Percentiles rank a stretch among this genome's conserved stretches.
Evolutionary conservation across 2,329 filamentous ascomycete species (phyloP).

Genomic region (Hypoxylon sp.): DNA sequence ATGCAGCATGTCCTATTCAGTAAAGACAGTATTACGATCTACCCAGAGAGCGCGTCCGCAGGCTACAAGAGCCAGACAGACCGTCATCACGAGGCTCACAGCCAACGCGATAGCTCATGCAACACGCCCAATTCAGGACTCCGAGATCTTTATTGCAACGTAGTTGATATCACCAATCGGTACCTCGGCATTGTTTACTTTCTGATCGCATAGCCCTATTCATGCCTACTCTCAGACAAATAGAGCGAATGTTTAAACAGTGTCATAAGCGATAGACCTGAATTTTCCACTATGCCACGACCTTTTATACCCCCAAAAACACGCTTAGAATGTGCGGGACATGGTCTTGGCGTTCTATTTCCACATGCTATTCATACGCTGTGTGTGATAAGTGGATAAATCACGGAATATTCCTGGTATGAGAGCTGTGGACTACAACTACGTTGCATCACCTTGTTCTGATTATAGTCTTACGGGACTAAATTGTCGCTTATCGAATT

Average conservation of each 20-base stretch:
- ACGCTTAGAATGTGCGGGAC: background rate
- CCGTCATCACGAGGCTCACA: conserved; percentile 27
- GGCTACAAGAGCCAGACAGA: no score
- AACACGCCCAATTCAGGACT: conserved; percentile 24
- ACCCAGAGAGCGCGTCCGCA: no score
- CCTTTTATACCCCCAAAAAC: background rate
- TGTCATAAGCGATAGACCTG: no score
- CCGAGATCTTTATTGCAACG: conserved; percentile 26
- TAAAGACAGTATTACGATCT: no score
- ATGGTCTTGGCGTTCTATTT: background rate
- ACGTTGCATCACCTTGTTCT: background rate
- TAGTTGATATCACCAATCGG: conserved; percentile 7
- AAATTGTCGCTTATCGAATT: no score
- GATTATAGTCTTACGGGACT: background rate
- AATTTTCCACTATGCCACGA: background rate
- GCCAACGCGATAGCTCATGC: conserved; percentile 30
- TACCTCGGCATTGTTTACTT: conserved; percentile 8
- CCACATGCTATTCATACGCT: no score
- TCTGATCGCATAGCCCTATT: background rate
- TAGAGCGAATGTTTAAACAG: no score
- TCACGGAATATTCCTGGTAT: no score
- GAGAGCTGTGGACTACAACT: background rate
- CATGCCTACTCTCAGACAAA: no score
- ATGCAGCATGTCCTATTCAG: conserved; percentile 7
- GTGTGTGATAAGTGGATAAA: background rate